A percentile compares a stretch with the other conserved stretches of the same genome.
Conservation (phyloP, 2,329 filamentous ascomycete species). For the Madurella mycetomatis region DNA sequence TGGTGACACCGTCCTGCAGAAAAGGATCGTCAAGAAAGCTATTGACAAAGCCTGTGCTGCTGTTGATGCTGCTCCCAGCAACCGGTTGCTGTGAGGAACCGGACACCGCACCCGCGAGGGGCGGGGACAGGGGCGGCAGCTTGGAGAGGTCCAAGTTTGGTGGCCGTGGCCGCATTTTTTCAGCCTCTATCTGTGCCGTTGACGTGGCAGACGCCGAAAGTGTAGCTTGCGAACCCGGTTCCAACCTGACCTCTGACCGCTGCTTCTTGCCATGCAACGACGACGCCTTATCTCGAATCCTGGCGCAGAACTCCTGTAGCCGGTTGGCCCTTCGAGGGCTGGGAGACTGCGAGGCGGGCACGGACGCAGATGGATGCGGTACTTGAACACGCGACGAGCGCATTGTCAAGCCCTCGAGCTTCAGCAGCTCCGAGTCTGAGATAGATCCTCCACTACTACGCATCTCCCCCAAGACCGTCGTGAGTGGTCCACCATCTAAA, state of each 20-base stretch:
- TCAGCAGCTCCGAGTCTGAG: slow-evolving; percentile 31
- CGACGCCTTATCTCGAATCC: slow-evolving; percentile 29
- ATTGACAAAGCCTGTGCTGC: slow-evolving; percentile 20
- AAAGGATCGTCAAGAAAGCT: slow-evolving; percentile 31
- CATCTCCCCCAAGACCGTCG: slow-evolving; percentile 9
- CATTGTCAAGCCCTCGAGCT: slow-evolving; percentile 33
- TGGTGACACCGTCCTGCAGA: slow-evolving; percentile 3
- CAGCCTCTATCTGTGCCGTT: slow-evolving; percentile 16
- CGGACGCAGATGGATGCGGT: slow-evolving; percentile 18
- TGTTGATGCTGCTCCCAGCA: background rate
- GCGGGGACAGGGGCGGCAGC: slow-evolving; percentile 19
- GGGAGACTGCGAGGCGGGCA: slow-evolving; percentile 20
- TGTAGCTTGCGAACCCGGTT: background rate
- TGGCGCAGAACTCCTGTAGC: slow-evolving; percentile 30
- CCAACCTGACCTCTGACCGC: background rate
- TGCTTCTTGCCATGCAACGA: slow-evolving; percentile 14
- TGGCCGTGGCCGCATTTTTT: slow-evolving; percentile 9
- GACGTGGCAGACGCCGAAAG: slow-evolving; percentile 13
- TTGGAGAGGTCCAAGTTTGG: slow-evolving; percentile 13
- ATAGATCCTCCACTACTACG: slow-evolving; percentile 25
- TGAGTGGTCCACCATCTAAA: background rate
- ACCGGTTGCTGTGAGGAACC: background rate
- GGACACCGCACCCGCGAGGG: slow-evolving; percentile 18
- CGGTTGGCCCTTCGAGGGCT: slow-evolving; percentile 28
- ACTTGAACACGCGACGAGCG: slow-evolving; percentile 25